phyloP scores from a whole-genome alignment of 2,329 filamentous ascomycete species.

The Pseudogymnoascus sp. region DNA sequence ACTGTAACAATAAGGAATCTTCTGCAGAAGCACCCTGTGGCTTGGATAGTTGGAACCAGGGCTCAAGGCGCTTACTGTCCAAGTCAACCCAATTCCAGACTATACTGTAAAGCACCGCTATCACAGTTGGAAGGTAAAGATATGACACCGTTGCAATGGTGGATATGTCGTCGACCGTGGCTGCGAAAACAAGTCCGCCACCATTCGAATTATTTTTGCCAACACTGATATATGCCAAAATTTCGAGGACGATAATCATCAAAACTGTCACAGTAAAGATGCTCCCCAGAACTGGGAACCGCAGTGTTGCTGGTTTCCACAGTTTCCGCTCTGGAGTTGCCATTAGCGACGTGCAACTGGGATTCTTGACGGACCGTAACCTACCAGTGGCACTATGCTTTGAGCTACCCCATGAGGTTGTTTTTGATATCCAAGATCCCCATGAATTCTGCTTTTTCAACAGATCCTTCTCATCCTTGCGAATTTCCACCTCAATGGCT shows the following conservation, averaged over 20 bases:
- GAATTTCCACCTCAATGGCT: not conserved
- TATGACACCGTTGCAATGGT: conserved; percentile 32
- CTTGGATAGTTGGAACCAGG: conserved; percentile 50
- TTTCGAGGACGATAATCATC: conserved; percentile 38
- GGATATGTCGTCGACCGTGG: conserved; percentile 29
- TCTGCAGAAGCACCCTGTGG: conserved; percentile 33
- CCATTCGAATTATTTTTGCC: conserved; percentile 14
- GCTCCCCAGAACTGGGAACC: conserved; percentile 30
- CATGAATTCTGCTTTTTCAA: not conserved
- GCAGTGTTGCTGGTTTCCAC: conserved; percentile 34
- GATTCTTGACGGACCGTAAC: not conserved
- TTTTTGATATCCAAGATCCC: conserved; percentile 1
- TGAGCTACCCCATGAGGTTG: not conserved
- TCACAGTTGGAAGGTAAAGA: conserved; percentile 44
- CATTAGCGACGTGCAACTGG: not conserved
- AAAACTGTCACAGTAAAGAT: conserved; percentile 32
- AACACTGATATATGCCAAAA: conserved; percentile 29
- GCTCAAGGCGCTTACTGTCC: conserved; percentile 50
- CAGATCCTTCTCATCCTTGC: not conserved
- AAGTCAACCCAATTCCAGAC: conserved; percentile 53
- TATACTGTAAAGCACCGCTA: conserved; percentile 47
- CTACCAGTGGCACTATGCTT: not conserved
- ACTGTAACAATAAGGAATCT: conserved; percentile 44
- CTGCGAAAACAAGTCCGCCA: conserved; percentile 33
- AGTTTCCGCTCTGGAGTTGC: not conserved